Percentiles rank a stretch among this genome's conserved stretches.
Conservation (phyloP, 768 basidiomycete genomes). For the Termitomyces sp. region DNA sequence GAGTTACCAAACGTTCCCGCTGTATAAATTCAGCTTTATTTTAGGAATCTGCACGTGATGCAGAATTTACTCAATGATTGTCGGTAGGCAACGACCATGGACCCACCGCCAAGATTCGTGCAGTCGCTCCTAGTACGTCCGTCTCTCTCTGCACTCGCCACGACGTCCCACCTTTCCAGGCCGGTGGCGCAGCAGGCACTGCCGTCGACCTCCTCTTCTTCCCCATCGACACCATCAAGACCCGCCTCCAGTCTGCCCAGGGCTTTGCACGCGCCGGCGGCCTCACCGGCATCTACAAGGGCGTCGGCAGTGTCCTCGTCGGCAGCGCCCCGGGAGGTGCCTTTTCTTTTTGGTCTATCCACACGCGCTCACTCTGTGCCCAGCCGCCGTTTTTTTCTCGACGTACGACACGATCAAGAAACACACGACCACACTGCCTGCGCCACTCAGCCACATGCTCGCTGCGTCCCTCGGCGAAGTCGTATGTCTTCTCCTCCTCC, state of each 20-base stretch:
- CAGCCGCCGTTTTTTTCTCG: conserved; percentile 89
- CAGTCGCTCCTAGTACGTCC: too few relatives aligned
- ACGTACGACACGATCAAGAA: conserved; percentile 89
- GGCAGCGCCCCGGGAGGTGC: conserved; percentile 94
- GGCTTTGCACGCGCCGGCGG: conserved; percentile 87
- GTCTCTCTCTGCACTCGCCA: too few relatives aligned
- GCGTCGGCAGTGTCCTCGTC: conserved; percentile 89
- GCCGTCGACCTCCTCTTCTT: conserved; percentile 95
- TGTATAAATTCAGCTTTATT: neutral
- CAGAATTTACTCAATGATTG: neutral
- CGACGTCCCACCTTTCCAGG: conserved; percentile 3
- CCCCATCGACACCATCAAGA: conserved; percentile 96
- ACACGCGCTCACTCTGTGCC: neutral
- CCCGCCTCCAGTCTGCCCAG: conserved; percentile 82
- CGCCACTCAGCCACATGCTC: conserved; percentile 53
- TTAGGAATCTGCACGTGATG: neutral
- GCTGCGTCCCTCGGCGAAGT: conserved; percentile 59
- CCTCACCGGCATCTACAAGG: conserved; percentile 87
- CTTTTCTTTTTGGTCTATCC: neutral
- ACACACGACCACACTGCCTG: conserved; percentile 57
- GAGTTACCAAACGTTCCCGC: neutral
- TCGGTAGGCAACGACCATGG: too few relatives aligned
- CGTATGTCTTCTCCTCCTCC: conserved; percentile 27
- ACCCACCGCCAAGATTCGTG: too few relatives aligned
- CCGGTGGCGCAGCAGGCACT: conserved; percentile 80